These are phyloP conservation scores for Penicillium sp. DNA, from an alignment of 2,329 filamentous ascomycete species.

Conservation along the genomic window DNA sequence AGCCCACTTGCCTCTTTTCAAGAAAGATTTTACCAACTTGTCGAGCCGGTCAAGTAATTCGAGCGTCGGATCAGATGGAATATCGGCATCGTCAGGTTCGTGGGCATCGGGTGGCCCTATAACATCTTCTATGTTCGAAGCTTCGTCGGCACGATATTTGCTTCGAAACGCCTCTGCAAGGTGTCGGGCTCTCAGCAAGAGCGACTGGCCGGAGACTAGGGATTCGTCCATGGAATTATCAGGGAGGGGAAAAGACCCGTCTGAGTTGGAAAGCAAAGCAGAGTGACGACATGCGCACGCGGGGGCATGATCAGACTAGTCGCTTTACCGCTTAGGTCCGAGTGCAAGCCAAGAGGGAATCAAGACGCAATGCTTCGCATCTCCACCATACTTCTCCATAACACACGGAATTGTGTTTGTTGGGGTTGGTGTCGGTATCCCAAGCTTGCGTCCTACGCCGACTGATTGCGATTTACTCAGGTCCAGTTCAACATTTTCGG, in stretches of 20 bases:
- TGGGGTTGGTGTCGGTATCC: not conserved
- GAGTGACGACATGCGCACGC: not conserved
- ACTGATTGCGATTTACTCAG: not conserved
- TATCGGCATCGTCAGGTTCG: not conserved
- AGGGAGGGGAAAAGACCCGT: not conserved
- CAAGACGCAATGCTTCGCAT: not conserved
- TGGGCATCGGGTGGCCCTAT: not conserved
- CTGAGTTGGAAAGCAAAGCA: not conserved
- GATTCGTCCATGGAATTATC: not conserved
- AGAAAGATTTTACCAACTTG: conserved; percentile 1
- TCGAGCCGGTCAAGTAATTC: conserved; percentile 4
- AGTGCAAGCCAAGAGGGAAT: not conserved
- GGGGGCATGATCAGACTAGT: not conserved
- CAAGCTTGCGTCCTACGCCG: not conserved
- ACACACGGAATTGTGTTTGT: not conserved
- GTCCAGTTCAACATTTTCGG: not conserved
- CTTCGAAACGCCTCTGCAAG: not conserved
- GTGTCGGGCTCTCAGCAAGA: not conserved
- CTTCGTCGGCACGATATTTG: not conserved
- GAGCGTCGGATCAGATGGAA: not conserved
- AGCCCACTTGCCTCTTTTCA: conserved; percentile 7
- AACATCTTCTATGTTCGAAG: not conserved
- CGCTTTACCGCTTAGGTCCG: not conserved
- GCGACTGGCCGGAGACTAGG: not conserved
- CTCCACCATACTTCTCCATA: not conserved